phyloP scores from a whole-genome alignment of 352 stramenopile genomes.

The Phytophthora brassicae region DNA sequence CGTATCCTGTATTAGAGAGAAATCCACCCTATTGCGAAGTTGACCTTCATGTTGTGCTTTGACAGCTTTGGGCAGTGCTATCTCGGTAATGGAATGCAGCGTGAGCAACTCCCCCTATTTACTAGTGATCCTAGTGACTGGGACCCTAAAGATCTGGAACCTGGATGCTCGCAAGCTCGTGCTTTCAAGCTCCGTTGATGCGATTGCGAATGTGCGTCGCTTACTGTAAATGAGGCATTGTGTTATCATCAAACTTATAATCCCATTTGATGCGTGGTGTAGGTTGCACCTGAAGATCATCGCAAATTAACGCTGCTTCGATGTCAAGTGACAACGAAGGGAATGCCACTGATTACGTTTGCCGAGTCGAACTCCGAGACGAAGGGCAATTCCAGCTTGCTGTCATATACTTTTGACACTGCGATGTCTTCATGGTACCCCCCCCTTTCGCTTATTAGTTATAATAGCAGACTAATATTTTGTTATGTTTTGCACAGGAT shows the following conservation, averaged over 20 bases:
- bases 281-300: slow-evolving; percentile 28
- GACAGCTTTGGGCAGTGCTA: slow-evolving; percentile 58
- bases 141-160: slow-evolving; percentile 76
- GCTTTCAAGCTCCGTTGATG: slow-evolving; percentile 65
- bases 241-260: background rate
- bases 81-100: slow-evolving; percentile 78
- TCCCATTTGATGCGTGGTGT: background rate
- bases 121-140: slow-evolving; percentile 67
- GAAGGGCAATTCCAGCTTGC: slow-evolving; percentile 53
- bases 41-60: slow-evolving; percentile 2
- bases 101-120: slow-evolving; percentile 61
- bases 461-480: background rate
- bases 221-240: background rate
- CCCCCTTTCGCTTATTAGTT: background rate
- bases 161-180: slow-evolving; percentile 46
- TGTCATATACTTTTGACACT: slow-evolving; percentile 81
- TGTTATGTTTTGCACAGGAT: slow-evolving; percentile 53
- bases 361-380: slow-evolving; percentile 57
- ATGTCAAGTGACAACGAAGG: slow-evolving; percentile 66
- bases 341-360: slow-evolving; percentile 84
- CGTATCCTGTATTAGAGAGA: slow-evolving; percentile 4
- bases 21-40: background rate
- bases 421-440: slow-evolving; percentile 72
- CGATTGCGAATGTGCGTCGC: slow-evolving; percentile 51
- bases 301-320: slow-evolving; percentile 69